phyloP scores from a whole-genome alignment of 371 early-diverging fungal species.

The Rhizopus delemar region DNA sequence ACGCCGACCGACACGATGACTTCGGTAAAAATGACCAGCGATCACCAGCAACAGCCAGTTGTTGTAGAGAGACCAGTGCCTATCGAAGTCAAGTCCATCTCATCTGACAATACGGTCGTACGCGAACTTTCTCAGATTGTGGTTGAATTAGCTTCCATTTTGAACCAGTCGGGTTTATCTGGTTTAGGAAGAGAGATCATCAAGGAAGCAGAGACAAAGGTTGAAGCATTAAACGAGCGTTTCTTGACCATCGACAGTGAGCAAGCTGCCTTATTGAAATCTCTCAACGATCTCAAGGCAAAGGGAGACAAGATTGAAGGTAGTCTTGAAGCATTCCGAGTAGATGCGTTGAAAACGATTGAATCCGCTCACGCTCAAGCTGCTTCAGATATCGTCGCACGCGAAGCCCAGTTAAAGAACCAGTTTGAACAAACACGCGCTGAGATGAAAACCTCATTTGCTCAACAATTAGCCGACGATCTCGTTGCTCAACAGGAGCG shows the following conservation, averaged over 20 bases:
- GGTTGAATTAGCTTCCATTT: constrained; percentile 31
- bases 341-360: constrained; percentile 19
- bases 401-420: constrained; percentile 48
- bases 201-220: constrained; percentile 22
- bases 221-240: constrained; percentile 18
- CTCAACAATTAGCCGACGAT: constrained; percentile 37
- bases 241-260: constrained; percentile 23
- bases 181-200: constrained; percentile 34
- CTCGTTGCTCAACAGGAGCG: constrained; percentile 39
- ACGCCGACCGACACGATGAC: constrained; percentile 15
- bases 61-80: constrained; percentile 30
- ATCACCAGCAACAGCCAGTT: constrained; percentile 16
- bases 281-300: constrained; percentile 15
- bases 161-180: constrained; percentile 38
- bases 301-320: constrained; percentile 27
- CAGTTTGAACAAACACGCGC: constrained; percentile 40
- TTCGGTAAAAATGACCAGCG: constrained; percentile 14
- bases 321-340: constrained; percentile 24
- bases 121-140: constrained; percentile 30
- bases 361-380: constrained; percentile 17
- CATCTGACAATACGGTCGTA: constrained; percentile 22
- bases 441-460: constrained; percentile 29
- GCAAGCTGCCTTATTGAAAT: constrained; percentile 24
- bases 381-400: constrained; percentile 22
- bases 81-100: constrained; percentile 19